These are phyloP conservation scores for Phialocephala sp. DNA, from an alignment of 2,329 filamentous ascomycete species.

Conservation along the genomic window DNA sequence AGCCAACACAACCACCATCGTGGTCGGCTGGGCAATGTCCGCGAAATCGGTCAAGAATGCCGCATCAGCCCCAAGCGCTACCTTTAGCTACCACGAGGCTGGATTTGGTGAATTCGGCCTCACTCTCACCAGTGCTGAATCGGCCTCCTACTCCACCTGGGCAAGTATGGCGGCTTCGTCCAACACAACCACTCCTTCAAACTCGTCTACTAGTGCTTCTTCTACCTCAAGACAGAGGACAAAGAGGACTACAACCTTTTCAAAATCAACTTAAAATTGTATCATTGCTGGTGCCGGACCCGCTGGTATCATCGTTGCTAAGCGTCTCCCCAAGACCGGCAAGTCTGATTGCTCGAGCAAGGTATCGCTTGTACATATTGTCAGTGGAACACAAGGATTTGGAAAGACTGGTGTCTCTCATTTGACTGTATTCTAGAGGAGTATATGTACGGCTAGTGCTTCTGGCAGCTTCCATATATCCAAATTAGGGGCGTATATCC, in stretches of 20 bases:
- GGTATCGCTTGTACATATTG: conserved; percentile 23
- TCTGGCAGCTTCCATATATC: too few species aligned
- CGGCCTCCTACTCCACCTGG: conserved; percentile 28
- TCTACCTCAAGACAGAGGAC: conserved; percentile 23
- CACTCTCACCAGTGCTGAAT: conserved; percentile 24
- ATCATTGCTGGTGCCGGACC: conserved; percentile 68
- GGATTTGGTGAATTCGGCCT: conserved; percentile 32
- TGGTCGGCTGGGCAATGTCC: conserved; percentile 29
- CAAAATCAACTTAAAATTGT: conserved; percentile 58
- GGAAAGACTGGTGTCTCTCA: too few species aligned
- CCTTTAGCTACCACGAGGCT: conserved; percentile 30
- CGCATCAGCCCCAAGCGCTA: conserved; percentile 24
- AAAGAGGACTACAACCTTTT: conserved; percentile 26
- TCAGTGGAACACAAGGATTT: too few species aligned
- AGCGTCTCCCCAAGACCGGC: conserved; percentile 53
- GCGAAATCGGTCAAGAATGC: conserved; percentile 22
- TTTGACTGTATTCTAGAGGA: too few species aligned
- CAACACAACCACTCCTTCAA: conserved; percentile 10
- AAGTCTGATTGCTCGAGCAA: conserved; percentile 50
- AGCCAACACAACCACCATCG: conserved; percentile 39
- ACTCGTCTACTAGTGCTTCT: not conserved
- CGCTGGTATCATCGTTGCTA: conserved; percentile 61
- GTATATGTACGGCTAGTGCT: too few species aligned
- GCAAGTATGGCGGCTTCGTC: conserved; percentile 24
- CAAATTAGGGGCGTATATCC: too few species aligned